These are phyloP conservation scores for Lagerstroemia speciosa DNA, from an alignment of 345 rosid genomes.

Conservation along the genomic window DNA sequence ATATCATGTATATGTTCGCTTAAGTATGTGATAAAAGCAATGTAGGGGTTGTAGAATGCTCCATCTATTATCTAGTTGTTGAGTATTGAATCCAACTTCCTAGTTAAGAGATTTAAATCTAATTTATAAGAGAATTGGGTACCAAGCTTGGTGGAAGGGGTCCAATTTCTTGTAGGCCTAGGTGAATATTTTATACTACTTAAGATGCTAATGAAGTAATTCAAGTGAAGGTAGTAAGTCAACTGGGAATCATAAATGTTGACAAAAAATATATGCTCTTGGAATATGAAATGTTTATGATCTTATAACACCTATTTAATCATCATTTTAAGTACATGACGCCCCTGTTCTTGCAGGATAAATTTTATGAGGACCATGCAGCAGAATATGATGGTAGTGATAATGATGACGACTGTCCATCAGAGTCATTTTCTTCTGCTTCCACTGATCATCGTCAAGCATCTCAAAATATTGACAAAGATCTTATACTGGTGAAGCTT, in stretches of 20 bases:
- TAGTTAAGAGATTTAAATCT: no score
- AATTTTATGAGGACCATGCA: background rate
- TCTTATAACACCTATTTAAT: no score
- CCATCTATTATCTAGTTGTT: no score
- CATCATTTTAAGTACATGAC: background rate
- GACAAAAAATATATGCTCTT: background rate
- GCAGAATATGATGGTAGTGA: conserved; percentile 16
- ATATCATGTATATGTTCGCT: background rate
- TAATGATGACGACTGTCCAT: conserved; percentile 31
- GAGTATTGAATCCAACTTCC: no score
- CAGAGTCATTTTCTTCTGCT: conserved; percentile 38
- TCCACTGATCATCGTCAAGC: conserved; percentile 35
- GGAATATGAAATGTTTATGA: background rate
- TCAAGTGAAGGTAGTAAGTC: background rate
- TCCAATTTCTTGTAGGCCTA: no score
- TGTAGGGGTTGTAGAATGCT: background rate
- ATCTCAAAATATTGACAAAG: conserved; percentile 48
- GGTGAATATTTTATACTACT: background rate
- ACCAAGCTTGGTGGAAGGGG: no score
- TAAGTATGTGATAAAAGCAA: background rate
- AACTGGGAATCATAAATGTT: background rate
- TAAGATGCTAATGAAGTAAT: background rate
- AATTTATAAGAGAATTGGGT: no score
- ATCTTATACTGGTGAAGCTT: conserved; percentile 54
- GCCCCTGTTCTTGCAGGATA: conserved; percentile 4